These are phyloP conservation scores for Xerocomus brunneocitrinus DNA, from an alignment of 768 basidiomycete genomes.

Conservation along the genomic window DNA sequence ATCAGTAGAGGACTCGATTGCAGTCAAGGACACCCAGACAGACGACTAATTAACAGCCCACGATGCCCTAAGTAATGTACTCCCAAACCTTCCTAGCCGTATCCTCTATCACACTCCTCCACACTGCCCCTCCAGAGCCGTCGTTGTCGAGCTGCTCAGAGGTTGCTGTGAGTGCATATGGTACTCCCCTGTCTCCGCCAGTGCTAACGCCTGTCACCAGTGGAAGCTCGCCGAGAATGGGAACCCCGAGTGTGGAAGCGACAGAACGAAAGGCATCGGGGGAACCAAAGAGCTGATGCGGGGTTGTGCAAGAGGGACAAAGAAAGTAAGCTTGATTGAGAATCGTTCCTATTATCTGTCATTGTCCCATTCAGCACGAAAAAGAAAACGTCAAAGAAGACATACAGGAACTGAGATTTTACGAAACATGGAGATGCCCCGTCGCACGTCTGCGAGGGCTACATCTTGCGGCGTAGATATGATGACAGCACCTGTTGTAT, in stretches of 20 bases:
- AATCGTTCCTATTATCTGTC: slow-evolving; percentile 77
- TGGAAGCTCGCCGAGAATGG: slow-evolving; percentile 77
- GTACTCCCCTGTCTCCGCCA: slow-evolving; percentile 65
- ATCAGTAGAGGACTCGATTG: no score
- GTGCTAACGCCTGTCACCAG: slow-evolving; percentile 70
- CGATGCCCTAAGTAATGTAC: slow-evolving; percentile 8
- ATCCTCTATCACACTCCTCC: slow-evolving; percentile 30
- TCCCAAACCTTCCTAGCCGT: slow-evolving; percentile 31
- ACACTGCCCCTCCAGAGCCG: slow-evolving; percentile 28
- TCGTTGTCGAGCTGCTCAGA: slow-evolving; percentile 14
- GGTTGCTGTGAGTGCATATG: slow-evolving; percentile 37
- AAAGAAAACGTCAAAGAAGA: not conserved
- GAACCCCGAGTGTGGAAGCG: slow-evolving; percentile 51
- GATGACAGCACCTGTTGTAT: slow-evolving; percentile 72
- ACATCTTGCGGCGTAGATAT: slow-evolving; percentile 96
- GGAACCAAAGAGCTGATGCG: slow-evolving; percentile 68
- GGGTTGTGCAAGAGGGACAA: slow-evolving; percentile 65
- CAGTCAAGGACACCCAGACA: no score
- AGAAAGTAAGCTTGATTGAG: slow-evolving; percentile 87
- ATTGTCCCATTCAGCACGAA: not conserved
- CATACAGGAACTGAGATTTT: slow-evolving; percentile 85
- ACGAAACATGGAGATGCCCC: slow-evolving; percentile 89
- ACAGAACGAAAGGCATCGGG: slow-evolving; percentile 58
- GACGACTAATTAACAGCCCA: no score
- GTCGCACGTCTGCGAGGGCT: slow-evolving; percentile 84